These are phyloP conservation scores for Zopfia rhizophila DNA, from an alignment of 2,329 filamentous ascomycete genomes.

Conservation along the genomic window DNA sequence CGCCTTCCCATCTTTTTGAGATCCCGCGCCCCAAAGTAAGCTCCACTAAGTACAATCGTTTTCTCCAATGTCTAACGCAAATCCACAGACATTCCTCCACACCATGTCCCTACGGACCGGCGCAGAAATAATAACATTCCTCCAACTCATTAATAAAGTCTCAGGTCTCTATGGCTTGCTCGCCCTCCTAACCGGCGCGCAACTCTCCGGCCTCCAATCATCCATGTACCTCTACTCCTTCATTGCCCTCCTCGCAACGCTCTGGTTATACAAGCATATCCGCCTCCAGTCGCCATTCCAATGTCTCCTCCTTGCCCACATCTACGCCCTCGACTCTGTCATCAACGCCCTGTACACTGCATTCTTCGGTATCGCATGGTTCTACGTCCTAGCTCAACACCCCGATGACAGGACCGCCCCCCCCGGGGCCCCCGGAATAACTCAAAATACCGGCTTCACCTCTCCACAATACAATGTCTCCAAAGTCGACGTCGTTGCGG, in stretches of 20 bases:
- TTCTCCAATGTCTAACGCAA: no score
- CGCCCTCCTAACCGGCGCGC: conserved; percentile 86
- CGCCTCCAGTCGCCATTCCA: conserved; percentile 81
- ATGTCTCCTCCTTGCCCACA: conserved; percentile 82
- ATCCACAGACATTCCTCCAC: conserved; percentile 79
- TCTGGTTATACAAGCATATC: conserved; percentile 81
- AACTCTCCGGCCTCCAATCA: conserved; percentile 83
- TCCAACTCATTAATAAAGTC: conserved; percentile 90
- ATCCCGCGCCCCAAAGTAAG: conserved; percentile 50
- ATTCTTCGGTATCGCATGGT: conserved; percentile 87
- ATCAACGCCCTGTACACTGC: conserved; percentile 85
- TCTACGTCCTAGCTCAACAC: conserved; percentile 74
- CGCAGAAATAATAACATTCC: conserved; percentile 83
- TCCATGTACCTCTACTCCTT: conserved; percentile 93
- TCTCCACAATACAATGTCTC: conserved; percentile 70
- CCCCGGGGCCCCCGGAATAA: conserved; percentile 65
- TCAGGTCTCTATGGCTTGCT: conserved; percentile 91
- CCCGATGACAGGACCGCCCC: conserved; percentile 51
- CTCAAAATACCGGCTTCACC: conserved; percentile 72
- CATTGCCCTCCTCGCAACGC: conserved; percentile 72
- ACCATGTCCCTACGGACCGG: conserved; percentile 87
- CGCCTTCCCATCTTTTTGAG: conserved; percentile 46
- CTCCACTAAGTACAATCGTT: conserved; percentile 7
- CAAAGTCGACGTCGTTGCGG: conserved; percentile 64
- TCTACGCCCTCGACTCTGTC: conserved; percentile 84